Conservation (phyloP, 805 yeast species). For the Yarrowia osloensis region DNA sequence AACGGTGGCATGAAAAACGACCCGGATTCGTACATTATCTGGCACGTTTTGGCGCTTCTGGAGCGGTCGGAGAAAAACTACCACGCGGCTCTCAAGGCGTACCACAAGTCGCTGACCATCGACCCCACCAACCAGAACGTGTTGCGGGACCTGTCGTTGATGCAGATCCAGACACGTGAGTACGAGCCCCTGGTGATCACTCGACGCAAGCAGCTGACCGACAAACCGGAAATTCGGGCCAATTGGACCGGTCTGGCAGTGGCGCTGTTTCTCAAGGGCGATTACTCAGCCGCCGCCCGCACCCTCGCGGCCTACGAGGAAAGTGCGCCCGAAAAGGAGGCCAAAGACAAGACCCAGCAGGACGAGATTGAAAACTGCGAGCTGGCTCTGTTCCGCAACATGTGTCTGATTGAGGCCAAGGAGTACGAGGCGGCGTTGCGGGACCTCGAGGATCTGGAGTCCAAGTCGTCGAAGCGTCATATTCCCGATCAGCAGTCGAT, state of each 20-base stretch:
- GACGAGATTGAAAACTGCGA: conserved; percentile 82
- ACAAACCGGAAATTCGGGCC: conserved; percentile 44
- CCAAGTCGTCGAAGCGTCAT: conserved; percentile 55
- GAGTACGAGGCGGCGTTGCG: conserved; percentile 5
- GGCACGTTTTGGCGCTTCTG: conserved; percentile 85
- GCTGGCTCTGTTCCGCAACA: conserved; percentile 70
- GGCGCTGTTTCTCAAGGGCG: conserved; percentile 76
- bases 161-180: conserved; percentile 76
- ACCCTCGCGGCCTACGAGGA: conserved; percentile 77
- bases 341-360: conserved; percentile 44
- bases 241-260: conserved; percentile 88
- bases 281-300: conserved; percentile 65
- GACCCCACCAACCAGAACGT: conserved; percentile 79
- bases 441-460: conserved; percentile 13
- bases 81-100: conserved; percentile 75
- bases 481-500: conserved; percentile 57
- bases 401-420: conserved; percentile 59
- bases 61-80: conserved; percentile 71
- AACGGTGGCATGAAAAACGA: conserved; percentile 62
- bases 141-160: conserved; percentile 74
- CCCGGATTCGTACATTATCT: conserved; percentile 64
- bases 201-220: conserved; percentile 23
- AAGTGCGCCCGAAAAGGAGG: conserved; percentile 61
- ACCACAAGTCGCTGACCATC: conserved; percentile 69
- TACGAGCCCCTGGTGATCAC: conserved; percentile 25